Conservation (phyloP, 192 early-diverging fungal species). For the Dissophora globulifera region DNA sequence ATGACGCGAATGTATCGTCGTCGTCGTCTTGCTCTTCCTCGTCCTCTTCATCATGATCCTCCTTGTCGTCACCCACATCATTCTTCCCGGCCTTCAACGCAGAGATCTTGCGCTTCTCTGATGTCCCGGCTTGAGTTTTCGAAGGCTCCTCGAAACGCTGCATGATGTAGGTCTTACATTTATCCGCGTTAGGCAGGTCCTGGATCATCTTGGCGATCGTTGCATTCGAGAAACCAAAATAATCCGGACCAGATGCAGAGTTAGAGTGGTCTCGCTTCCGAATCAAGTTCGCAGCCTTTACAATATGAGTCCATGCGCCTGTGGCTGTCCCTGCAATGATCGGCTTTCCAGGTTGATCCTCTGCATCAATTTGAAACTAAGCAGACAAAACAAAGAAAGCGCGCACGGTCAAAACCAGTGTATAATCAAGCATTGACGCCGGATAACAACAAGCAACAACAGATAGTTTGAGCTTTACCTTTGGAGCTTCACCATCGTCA, state of each 20-base stretch:
- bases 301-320: conserved; percentile 89
- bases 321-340: conserved; percentile 84
- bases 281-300: conserved; percentile 82
- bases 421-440: no score
- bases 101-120: conserved; percentile 23
- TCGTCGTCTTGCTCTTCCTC: conserved; percentile 12
- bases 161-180: conserved; percentile 78
- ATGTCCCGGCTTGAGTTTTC: neutral
- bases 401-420: no score
- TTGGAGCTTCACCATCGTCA: conserved; percentile 80
- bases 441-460: no score
- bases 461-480: no score
- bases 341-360: conserved; percentile 76
- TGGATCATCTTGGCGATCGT: conserved; percentile 92
- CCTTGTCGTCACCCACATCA: no score
- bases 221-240: conserved; percentile 91
- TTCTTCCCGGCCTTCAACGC: conserved; percentile 1
- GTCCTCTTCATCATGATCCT: conserved; percentile 15
- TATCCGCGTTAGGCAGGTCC: conserved; percentile 78
- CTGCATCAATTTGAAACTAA: conserved; percentile 84
- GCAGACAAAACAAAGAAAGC: conserved; percentile 15
- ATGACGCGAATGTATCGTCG: conserved; percentile 5
- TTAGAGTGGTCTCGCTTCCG: conserved; percentile 82
- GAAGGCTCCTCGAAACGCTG: conserved; percentile 69
- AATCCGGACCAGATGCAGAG: conserved; percentile 89